A percentile compares a stretch with the other conserved stretches of the same genome.
Conservation (phyloP, 116 monocot genomes). For the Papilionanthe hybrid region DNA sequence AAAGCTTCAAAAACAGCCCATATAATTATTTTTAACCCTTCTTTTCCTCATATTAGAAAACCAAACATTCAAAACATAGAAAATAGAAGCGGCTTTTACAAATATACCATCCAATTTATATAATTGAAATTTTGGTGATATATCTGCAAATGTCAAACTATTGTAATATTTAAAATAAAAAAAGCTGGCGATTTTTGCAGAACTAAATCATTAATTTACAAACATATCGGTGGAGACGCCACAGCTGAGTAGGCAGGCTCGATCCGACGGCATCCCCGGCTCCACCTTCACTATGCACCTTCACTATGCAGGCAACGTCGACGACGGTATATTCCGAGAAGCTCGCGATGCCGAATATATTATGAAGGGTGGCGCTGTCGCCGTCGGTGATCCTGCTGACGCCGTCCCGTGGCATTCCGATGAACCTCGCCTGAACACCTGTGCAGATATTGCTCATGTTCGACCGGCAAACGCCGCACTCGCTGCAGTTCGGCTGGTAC, state of each 20-base stretch:
- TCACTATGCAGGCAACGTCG: slow-evolving; percentile 47
- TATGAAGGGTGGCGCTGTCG: slow-evolving; percentile 23
- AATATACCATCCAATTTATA: too few relatives aligned
- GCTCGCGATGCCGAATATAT: slow-evolving; percentile 60
- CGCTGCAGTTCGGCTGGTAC: slow-evolving; percentile 53
- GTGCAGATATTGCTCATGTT: slow-evolving; percentile 60
- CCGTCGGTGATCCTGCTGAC: slow-evolving; percentile 36
- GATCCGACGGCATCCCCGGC: slow-evolving; percentile 37
- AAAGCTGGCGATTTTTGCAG: too few relatives aligned
- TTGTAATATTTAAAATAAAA: too few relatives aligned
- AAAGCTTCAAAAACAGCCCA: too few relatives aligned
- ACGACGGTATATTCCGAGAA: slow-evolving; percentile 92
- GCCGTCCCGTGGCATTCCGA: slow-evolving; percentile 45
- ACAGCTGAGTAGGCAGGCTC: slow-evolving; percentile 85
- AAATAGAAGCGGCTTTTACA: too few relatives aligned
- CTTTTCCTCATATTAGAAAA: too few relatives aligned
- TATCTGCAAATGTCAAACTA: too few relatives aligned
- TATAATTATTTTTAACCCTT: too few relatives aligned
- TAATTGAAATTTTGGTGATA: too few relatives aligned
- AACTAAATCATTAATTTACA: neutral
- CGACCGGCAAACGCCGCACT: slow-evolving; percentile 54
- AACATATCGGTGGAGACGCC: slow-evolving; percentile 65
- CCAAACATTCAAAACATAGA: too few relatives aligned
- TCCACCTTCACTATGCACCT: slow-evolving; percentile 58
- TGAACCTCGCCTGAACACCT: slow-evolving; percentile 6